These are phyloP conservation scores for Zymoseptoria ardabiliae DNA, from an alignment of 2,329 filamentous ascomycete genomes.

Conservation along the genomic window DNA sequence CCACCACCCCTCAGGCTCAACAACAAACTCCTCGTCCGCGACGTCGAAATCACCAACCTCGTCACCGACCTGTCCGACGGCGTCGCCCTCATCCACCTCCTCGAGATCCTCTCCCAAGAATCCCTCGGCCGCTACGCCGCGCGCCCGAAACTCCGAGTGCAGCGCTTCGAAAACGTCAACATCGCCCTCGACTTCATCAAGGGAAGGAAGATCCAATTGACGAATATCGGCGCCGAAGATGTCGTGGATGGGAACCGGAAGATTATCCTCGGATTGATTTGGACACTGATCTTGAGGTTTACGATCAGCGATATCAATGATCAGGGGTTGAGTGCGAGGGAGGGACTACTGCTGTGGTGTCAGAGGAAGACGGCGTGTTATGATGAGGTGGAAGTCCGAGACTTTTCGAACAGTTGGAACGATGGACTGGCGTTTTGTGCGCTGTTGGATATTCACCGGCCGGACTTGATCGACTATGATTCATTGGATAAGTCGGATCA, in stretches of 20 bases:
- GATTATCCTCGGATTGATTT: conserved; percentile 94
- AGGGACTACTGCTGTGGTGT: conserved; percentile 91
- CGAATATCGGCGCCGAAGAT: conserved; percentile 96
- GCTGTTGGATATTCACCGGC: conserved; percentile 89
- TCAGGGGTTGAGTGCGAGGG: conserved; percentile 95
- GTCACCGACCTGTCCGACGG: conserved; percentile 88
- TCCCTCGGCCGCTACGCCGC: conserved; percentile 94
- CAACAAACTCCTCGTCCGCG: conserved; percentile 76
- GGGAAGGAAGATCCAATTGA: conserved; percentile 85
- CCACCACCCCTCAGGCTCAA: conserved; percentile 59
- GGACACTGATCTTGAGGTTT: conserved; percentile 95
- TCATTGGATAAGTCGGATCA: conserved; percentile 89
- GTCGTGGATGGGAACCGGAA: conserved; percentile 96
- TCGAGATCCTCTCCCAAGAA: conserved; percentile 91
- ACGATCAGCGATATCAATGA: conserved; percentile 98
- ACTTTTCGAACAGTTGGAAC: conserved; percentile 96
- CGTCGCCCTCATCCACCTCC: conserved; percentile 89
- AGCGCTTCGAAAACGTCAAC: conserved; percentile 97
- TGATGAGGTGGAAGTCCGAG: conserved; percentile 88
- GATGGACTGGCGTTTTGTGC: conserved; percentile 95
- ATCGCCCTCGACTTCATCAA: conserved; percentile 91
- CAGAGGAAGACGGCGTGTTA: conserved; percentile 98
- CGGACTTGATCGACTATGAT: conserved; percentile 95
- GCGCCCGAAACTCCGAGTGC: conserved; percentile 90
- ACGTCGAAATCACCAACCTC: conserved; percentile 76